Conservation (phyloP, 192 early-diverging fungal species). For the Coemansia umbellata region DNA sequence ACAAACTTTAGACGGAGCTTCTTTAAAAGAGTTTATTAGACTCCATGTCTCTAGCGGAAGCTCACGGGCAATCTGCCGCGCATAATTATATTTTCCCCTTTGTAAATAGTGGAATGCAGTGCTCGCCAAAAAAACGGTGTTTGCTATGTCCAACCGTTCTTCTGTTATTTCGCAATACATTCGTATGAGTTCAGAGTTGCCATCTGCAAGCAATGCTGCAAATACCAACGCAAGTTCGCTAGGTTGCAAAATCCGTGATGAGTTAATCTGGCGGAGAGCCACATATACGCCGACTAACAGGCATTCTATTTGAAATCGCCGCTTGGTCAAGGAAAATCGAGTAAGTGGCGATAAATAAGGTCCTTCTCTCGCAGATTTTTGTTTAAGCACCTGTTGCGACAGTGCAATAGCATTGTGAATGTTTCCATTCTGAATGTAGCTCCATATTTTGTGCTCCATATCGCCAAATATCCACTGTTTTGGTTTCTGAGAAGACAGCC, state of each 20-base stretch:
- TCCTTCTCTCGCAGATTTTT: neutral
- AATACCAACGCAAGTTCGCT: conserved; percentile 2
- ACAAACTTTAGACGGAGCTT: neutral
- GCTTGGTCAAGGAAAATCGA: conserved; percentile 18
- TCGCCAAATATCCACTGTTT: neutral
- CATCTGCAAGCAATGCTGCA: conserved; percentile 19
- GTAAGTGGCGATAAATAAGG: conserved; percentile 2
- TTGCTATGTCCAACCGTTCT: neutral
- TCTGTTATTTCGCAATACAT: conserved; percentile 5
- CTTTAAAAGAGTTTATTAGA: neutral
- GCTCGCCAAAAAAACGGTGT: conserved; percentile 7
- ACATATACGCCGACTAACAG: conserved; percentile 21
- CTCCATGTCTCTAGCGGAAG: neutral
- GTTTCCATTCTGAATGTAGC: conserved; percentile 3
- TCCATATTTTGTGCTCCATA: conserved; percentile 3
- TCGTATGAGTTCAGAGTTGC: neutral
- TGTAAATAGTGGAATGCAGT: conserved; percentile 1
- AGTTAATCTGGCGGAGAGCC: neutral
- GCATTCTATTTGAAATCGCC: conserved; percentile 11
- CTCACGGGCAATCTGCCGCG: neutral
- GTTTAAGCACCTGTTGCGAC: neutral
- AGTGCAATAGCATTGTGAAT: conserved; percentile 6
- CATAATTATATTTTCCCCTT: neutral
- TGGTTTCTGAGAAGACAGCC: neutral
- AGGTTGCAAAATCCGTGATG: neutral